Base-by-base conservation (phyloP, 169 alveolate species). In the Eimeria brunetti region DNA sequence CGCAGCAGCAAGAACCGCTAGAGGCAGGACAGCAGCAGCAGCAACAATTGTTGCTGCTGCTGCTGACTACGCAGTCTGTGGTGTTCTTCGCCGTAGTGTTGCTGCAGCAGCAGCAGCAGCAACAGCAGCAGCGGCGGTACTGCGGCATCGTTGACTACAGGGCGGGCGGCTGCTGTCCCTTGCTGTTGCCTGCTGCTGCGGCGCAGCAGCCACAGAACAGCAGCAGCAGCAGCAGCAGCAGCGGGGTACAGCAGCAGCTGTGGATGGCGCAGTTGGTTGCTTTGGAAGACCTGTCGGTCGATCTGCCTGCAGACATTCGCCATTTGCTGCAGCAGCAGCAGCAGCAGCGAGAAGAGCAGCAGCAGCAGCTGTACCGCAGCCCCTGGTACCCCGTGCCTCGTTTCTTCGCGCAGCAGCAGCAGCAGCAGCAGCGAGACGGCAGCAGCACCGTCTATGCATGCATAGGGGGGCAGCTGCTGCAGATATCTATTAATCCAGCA, bases 91-190 rank as follows among this genome's bases (percentile, higher is more conserved):
- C 90, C 12, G 90, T 83, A 16, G 90, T 83, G 75, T 33, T 83
- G 75, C 76, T 83, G 53, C 90, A 53, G 90, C 90, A 83, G 90
- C 90, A 78, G 88, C 88, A 78, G 88, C 88, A 76, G 86, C 86
- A 76, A 60, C 86, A 83, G 90, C 90, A 83, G 58, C 90, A 56
- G 75, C 38, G 46, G 30, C 46, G 90, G 41, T 41, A 38, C 33
- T 7, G 88, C 64, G 88, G 88, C 22, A 78, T 78, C 12, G 33
- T 53, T 18, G 90, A 83, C 76, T 83, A 53, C 53, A 56, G 49
- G 38, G 44, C 90, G 36, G 90, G 75, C 56, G 90, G 76, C 16
- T 83, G 90, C 90, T 83, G 90, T 44, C 90, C 90, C 27, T 18
- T 83, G 38, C 64, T 78, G 88, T 1, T 83, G 90, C 90, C 75